phyloP scores from a whole-genome alignment of 1,139 yeast species.

The Blastobotrys indianensis region DNA sequence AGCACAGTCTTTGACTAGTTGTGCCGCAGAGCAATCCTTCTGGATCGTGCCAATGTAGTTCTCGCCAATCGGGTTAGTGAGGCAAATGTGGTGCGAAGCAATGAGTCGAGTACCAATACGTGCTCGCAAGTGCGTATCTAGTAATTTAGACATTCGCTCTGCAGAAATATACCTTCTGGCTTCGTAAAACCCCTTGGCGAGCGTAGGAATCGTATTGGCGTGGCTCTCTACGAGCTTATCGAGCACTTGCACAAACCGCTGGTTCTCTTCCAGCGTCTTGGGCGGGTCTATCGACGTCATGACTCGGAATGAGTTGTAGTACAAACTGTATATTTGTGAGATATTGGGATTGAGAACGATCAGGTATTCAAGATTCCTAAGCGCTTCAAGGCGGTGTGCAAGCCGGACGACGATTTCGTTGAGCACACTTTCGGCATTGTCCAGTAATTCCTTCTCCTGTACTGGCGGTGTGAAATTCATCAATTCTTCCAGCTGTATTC shows the following conservation, averaged over 20 bases:
- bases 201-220: constrained; percentile 70
- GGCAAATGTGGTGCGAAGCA: constrained; percentile 74
- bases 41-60: constrained; percentile 67
- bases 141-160: constrained; percentile 50
- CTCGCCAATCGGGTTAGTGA: constrained; percentile 43
- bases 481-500: constrained; percentile 22
- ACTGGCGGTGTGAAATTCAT: constrained; percentile 16
- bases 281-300: constrained; percentile 43
- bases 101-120: constrained; percentile 79
- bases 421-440: constrained; percentile 39
- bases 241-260: constrained; percentile 46
- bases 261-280: constrained; percentile 49
- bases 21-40: constrained; percentile 55
- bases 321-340: constrained; percentile 69
- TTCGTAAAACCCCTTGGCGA: constrained; percentile 81
- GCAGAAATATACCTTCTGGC: constrained; percentile 50
- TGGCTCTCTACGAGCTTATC: constrained; percentile 64
- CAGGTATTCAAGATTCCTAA: constrained; percentile 72
- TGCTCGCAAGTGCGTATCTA: constrained; percentile 75
- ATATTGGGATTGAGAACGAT: constrained; percentile 85
- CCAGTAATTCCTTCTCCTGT: constrained; percentile 28
- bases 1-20: constrained; percentile 55
- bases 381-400: constrained; percentile 60
- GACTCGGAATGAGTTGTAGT: constrained; percentile 63
- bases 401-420: constrained; percentile 40